Evolutionary conservation across 805 yeast genomes (phyloP), one percentile per base, ranked within the genome.

Genomic region (Yamadazyma nakazawae): DNA sequence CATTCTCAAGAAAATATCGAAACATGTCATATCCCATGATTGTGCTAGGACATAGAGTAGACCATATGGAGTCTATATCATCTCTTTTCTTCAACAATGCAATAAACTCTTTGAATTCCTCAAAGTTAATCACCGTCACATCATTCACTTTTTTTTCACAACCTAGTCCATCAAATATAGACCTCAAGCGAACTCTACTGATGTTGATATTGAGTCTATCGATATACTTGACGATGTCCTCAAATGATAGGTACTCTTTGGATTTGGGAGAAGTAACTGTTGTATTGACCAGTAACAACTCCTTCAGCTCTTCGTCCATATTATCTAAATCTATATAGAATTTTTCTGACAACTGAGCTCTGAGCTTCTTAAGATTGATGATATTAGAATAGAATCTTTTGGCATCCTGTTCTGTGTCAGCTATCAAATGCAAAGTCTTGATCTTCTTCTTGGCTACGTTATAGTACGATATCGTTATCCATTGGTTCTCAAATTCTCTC

Each of bases 381-480:
- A 91, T 73, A 43, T 81, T 77, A 32, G 68, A 67, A 1, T 79
- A 78, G 12, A 90, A 64, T 26, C 78, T 75, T 37, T 73, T 72
- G 14, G 86, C 62, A 28, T 88, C 81, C 28, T 70, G 83, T 58
- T 59, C 88, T 71, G 53, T 76, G 50, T 55, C 85, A 0, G 96
- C 90, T 8, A 91, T 80, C 13, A 90, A 64, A 64, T 92, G 97
- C 44, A 94, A 63, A 0, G 91, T 86, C 56, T 88, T 87, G 38
- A 88, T 68, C 59, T 85, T 87, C 43, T 78, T 72, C 45, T 77
- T 81, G 5, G 78, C 71, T 6, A 76, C 72, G 51, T 80, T 76
- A 47, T 74, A 78, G 59, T 88, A 92, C 11, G 89, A 80, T 28
- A 92, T 78, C 0, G 96, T 84, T 0, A 88, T 75, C 99, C 99